A percentile compares a stretch with the other conserved stretches of the same genome.
These are phyloP conservation scores for Leishmania lainsoni DNA, from an alignment of 208 protist genomes.

Conservation along the genomic window DNA sequence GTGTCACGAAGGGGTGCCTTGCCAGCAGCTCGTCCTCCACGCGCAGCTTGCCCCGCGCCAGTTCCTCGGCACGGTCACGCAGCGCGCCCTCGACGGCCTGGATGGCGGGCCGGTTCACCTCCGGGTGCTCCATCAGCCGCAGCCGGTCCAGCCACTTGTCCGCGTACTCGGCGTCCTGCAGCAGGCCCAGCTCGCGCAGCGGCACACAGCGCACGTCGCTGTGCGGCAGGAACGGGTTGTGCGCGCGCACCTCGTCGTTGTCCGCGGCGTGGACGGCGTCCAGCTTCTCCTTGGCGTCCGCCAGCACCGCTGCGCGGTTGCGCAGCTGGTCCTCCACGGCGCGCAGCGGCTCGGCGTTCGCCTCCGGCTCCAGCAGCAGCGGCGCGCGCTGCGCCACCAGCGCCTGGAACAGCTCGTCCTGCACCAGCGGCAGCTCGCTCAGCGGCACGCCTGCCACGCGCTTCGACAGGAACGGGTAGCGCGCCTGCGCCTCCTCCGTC, in stretches of 20 bases:
- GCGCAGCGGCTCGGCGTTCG: too few species aligned
- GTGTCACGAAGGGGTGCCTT: conserved; percentile 41
- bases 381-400: too few species aligned
- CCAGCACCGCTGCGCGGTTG: too few species aligned
- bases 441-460: too few species aligned
- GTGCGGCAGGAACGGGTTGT: too few species aligned
- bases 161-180: conserved; percentile 29
- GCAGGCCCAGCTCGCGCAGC: conserved; percentile 34
- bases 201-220: conserved; percentile 39
- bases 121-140: conserved; percentile 37
- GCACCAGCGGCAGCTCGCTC: too few species aligned
- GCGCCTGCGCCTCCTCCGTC: too few species aligned
- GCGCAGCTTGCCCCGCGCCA: conserved; percentile 35
- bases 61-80: conserved; percentile 43
- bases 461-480: too few species aligned
- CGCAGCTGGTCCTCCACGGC: conserved; percentile 34
- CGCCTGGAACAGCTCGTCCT: too few species aligned
- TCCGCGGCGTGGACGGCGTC: conserved; percentile 57
- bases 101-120: conserved; percentile 59
- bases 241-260: conserved; percentile 52
- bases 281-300: conserved; percentile 37
- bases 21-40: conserved; percentile 7
- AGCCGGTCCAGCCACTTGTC: neutral
- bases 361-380: too few species aligned
- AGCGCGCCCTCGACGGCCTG: conserved; percentile 34